Evolutionary conservation across 495 filamentous ascomycete genomes (phyloP), one percentile per base, ranked within the genome.

Genomic region (Neurospora sp.): DNA sequence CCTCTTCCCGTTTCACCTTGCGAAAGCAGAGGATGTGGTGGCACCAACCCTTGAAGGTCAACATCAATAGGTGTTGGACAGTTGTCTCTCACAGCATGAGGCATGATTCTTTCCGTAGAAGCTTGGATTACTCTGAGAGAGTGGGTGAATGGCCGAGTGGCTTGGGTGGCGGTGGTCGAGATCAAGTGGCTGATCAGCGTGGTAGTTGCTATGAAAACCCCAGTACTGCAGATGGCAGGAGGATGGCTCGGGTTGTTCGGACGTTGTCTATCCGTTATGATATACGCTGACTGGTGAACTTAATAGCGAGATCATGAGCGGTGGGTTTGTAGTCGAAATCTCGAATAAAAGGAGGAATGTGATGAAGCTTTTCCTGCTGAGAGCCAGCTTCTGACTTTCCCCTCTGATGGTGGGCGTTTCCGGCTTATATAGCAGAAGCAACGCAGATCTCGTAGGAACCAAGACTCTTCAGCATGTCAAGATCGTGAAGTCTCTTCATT

Each of bases 1-100:
- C 6, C 14, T 16, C 53, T 1, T 65, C 53, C 27, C 53, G 2
- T 65, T 65, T 35, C 53, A 65, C 53, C 53, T 35, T 35, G 53
- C 53, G 35, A 65, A 65, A 65, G 27, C 53, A 48, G 8, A 59
- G 75, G 35, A 70, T 44, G 45, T 73, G 59, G 53, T 65, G 53
- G 22, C 53, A 76, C 76, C 18, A 74, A 78, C 76, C 75, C 7
- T 72, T 69, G 69, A 61, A 1, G 42, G 41, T 45, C 16, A 35
- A 61, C 70, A 59, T 69, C 44, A 45, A 18, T 39, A 59, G 44
- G 20, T 22, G 48, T n/a, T 38, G 40, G 44, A 45, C 6, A 35
- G 12, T 35, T 65, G 6, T 75, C 73, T 65, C 41, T 69, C 61
- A 76, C 73, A 40, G 45, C 71, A 69, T 78, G 73, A 65, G 76